These are phyloP conservation scores for Mantamonas sphyraenae DNA, from an alignment of 78 protist species.

Conservation along the genomic window DNA sequence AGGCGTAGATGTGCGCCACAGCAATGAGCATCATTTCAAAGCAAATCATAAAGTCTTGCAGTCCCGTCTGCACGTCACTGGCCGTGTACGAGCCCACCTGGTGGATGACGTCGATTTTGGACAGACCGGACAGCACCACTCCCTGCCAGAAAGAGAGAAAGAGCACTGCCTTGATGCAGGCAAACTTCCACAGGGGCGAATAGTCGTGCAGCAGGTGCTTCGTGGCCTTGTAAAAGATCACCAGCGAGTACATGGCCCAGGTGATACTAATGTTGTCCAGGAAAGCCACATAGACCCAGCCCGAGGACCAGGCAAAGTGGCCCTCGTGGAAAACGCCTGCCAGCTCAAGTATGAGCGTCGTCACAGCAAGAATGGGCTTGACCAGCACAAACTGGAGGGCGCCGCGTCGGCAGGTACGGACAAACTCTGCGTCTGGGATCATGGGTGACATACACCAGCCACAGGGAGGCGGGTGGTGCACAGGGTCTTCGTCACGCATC, in stretches of 20 bases:
- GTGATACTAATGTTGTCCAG: conserved; percentile 9
- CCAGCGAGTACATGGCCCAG: background rate
- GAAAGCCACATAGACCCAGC: background rate
- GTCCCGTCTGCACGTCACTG: background rate
- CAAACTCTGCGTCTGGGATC: background rate
- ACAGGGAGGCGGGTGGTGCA: background rate
- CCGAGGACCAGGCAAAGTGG: background rate
- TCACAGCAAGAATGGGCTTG: conserved; percentile 22
- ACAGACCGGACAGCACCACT: background rate
- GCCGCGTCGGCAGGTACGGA: background rate
- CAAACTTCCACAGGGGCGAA: conserved; percentile 36
- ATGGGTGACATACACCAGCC: background rate
- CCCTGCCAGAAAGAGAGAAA: conserved; percentile 51
- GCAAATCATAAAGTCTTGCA: conserved; percentile 45
- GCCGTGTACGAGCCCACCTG: background rate
- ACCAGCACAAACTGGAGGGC: conserved; percentile 22
- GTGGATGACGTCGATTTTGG: background rate
- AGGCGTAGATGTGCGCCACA: conserved; percentile 21
- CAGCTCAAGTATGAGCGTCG: background rate
- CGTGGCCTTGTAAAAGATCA: conserved; percentile 17
- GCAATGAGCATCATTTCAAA: conserved; percentile 38
- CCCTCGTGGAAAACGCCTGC: conserved; percentile 8
- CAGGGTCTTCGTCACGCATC: background rate
- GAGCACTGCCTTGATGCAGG: conserved; percentile 45
- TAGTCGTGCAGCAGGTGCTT: background rate